Base-by-base conservation (phyloP, 2,329 filamentous ascomycete species). In the Phaeophleospora eucalypticola region DNA sequence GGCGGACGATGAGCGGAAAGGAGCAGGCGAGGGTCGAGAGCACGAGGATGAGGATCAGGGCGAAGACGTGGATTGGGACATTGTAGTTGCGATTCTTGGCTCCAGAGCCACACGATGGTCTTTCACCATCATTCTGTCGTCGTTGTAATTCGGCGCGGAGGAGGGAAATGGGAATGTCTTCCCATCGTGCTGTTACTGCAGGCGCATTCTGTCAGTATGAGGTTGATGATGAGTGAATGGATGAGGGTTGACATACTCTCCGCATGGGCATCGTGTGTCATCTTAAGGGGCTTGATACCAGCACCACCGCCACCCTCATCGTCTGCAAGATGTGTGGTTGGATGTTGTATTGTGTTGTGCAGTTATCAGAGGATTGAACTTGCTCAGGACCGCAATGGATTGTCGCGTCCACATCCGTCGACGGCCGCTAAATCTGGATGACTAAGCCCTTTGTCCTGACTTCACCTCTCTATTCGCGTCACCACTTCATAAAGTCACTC, bases 1-100 rank as follows among this genome's bases (percentile, higher is more conserved):
- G 74, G 46, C 77, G 74, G 17, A 78, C 78, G 18, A 83, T 70
- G 43, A 83, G 72, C 1, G 81, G 80, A 54, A 83, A 82, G 36
- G 78, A 77, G 62, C 80, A 83, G 58, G 79, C 80, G 49, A 73
- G 64, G 41, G 76, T 79, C 52, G 77, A 80, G 58, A 81, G 65
- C 8, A 67, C 61, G 43, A 82, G 69, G 49, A 82, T 80, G 41
- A 81, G 66, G 43, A 80, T 62, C 51, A 82, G 65, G n/a, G 79
- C 79, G 56, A 74, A 70, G 45, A 82, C 76, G 62, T 82, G 79
- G 33, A 77, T 63, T 3, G 72, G 66, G 17, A 76, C 76, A 60
- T 81, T 79, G 60, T 82, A 82, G 49, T 63, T 59, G 16, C 71
- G 74, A 43, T 65, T 68, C 12, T 51, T 60, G 18, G 65, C 63